Base-by-base conservation (phyloP, 768 basidiomycete genomes). In the Rhizopogon vinicolor region DNA sequence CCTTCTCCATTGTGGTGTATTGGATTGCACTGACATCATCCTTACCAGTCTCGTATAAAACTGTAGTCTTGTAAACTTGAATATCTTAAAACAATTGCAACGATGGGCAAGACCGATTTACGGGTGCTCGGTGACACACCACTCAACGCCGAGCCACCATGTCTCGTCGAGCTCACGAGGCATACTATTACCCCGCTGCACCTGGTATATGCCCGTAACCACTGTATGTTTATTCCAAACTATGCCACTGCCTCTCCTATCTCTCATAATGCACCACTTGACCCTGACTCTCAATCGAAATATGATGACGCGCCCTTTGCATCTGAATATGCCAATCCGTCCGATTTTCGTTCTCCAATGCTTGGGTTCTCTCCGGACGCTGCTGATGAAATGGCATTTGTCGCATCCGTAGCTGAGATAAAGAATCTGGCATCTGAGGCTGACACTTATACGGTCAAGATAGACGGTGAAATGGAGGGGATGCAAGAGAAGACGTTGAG, bases 121-220 rank as follows among this genome's bases (percentile, higher is more conserved):
- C 54, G 40, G 7, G 55, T 67, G n/a, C 44, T 65, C 29, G 60
- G 63, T 33, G 49, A 72, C 6, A 62, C 77, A 7, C 88, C 87
- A 2, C 83, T 82, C 72, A 90, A 90, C 63, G 87, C 87, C 16
- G 88, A 91, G 59, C 84, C 88, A 1, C 70, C 75, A 2, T 75
- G 78, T 16, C 75, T 90, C 12, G 77, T 83, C 18, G 79, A 84
- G 60, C 84, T 84, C 62, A 42, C 59, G 31, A 63, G 54, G 46
- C 56, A 68, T 19, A 64, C 76, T 6, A 56, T 81, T 54, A 89
- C 88, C 0, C 87, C 87, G 1, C 77, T 80, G 51, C 78, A 79
- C 44, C 73, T 85, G n/a, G 74, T 84, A 9, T 91, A 87, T 62
- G 82, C 81, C 56, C 81, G 89, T 35, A 90, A 90, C 62, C 88